Percentiles rank a stretch among this genome's conserved stretches.
These are phyloP conservation scores for Wickerhamiella alocasiicola DNA, from an alignment of 805 yeast genomes.

Conservation along the genomic window DNA sequence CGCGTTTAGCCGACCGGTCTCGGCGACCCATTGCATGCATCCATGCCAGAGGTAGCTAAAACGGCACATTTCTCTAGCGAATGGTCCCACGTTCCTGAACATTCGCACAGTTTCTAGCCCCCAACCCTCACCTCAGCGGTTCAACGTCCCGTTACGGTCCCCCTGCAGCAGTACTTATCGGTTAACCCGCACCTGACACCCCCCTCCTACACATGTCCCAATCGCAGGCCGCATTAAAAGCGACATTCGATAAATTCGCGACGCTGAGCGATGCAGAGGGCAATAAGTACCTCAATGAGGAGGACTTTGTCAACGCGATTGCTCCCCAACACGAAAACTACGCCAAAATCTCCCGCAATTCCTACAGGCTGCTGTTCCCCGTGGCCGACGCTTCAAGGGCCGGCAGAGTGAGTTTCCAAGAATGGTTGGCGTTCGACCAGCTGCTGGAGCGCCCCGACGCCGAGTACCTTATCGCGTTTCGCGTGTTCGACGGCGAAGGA, in stretches of 20 bases:
- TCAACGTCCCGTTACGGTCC: too few species aligned
- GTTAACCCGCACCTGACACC: too few species aligned
- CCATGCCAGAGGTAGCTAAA: too few species aligned
- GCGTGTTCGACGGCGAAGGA: slow-evolving; percentile 32
- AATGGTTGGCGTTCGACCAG: slow-evolving; percentile 63
- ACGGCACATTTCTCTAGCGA: too few species aligned
- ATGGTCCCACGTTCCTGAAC: too few species aligned
- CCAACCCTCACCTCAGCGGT: too few species aligned
- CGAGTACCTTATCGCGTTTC: slow-evolving; percentile 39
- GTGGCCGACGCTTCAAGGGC: slow-evolving; percentile 62
- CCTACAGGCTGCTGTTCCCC: slow-evolving; percentile 61
- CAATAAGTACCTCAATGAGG: slow-evolving; percentile 28
- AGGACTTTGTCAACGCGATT: slow-evolving; percentile 34
- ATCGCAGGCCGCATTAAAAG: slow-evolving; percentile 10
- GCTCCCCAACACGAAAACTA: slow-evolving; percentile 36
- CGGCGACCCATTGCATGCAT: too few species aligned
- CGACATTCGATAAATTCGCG: slow-evolving; percentile 18
- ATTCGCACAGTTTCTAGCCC: too few species aligned
- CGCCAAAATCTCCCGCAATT: slow-evolving; percentile 41
- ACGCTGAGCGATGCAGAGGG: slow-evolving; percentile 20
- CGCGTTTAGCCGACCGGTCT: too few species aligned
- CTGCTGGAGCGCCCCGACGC: slow-evolving; percentile 43
- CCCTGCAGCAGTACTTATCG: too few species aligned
- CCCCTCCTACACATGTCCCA: too few species aligned
- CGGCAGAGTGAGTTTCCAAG: slow-evolving; percentile 55